Evolutionary conservation across 192 early-diverging fungal genomes (phyloP), one percentile per base, ranked within the genome.

Genomic region (Gigaspora rosea): DNA sequence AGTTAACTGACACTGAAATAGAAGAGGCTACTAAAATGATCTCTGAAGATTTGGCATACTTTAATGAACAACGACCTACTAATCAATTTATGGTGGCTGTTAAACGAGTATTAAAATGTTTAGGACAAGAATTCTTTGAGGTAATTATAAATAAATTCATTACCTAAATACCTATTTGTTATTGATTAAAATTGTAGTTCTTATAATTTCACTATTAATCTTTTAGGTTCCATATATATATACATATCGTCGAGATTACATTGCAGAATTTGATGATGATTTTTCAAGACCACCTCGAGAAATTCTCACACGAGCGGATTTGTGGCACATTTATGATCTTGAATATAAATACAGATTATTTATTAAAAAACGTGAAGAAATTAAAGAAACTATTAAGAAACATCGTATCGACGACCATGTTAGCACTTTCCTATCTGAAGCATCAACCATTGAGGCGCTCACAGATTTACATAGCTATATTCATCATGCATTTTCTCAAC

Each of bases 321-420:
- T 98, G 50, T 98, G 97, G 97, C 86, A 88, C 52, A 92, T 98
- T 48, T 92, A 91, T 77, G 97, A 98, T 77, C 81, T 93, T 68
- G 95, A 97, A 68, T 80, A 86, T 73, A 90, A 91, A 76, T 96
- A 89, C 78, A 89, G 88, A 20, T 87, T 88, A 3, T 86, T 97
- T 73, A 78, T 92, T 68, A 82, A 90, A 64, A 89, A 90, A 33
- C 88, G 87, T 33, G 73, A 84, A 51, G 78, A 84, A 48, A 72
- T 92, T 73, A 80, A 79, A 61, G 86, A 85, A n/a, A 83, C 85
- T 74, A 81, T 89, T 41, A 75, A 80, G 3, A 86, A 84, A 67
- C 86, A 82, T 67, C 66, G 65, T 18, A 84, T 86, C 51, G 51
- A 85, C 75, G 79, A 85, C 11, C 82, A 86, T 67, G 62, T 92